Evolutionary conservation across 2,329 filamentous ascomycete genomes (phyloP).

Genomic region (Penicillium brasilianum): DNA sequence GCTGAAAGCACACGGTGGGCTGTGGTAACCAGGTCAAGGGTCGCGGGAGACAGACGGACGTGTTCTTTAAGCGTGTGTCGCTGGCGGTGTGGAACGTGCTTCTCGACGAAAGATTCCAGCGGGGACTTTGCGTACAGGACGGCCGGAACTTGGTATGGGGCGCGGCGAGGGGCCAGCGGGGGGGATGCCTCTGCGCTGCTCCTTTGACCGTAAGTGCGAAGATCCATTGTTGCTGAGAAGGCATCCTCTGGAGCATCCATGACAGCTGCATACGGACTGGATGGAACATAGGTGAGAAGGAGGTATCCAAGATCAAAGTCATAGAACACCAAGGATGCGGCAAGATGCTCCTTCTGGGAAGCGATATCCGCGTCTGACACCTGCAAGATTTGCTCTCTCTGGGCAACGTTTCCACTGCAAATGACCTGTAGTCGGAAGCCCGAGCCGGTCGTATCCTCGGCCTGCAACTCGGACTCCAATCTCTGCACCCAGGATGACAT

Average conservation of each 20-base stretch:
- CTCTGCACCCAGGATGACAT: slow-evolving; percentile 61
- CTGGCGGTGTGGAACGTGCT: slow-evolving; percentile 50
- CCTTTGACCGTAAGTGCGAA: slow-evolving; percentile 34
- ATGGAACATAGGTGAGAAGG: slow-evolving; percentile 56
- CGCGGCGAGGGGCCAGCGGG: slow-evolving; percentile 41
- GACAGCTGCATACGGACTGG: slow-evolving; percentile 56
- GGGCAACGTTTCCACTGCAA: slow-evolving; percentile 56
- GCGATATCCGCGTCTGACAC: slow-evolving; percentile 39
- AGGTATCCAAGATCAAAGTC: slow-evolving; percentile 64
- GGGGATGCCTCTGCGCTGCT: slow-evolving; percentile 29
- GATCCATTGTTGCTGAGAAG: slow-evolving; percentile 36
- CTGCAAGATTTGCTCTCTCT: slow-evolving; percentile 55
- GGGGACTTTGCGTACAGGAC: slow-evolving; percentile 47
- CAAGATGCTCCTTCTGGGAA: slow-evolving; percentile 43
- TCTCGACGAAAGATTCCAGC: slow-evolving; percentile 49
- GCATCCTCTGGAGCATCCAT: slow-evolving; percentile 55
- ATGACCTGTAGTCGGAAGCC: slow-evolving; percentile 62
- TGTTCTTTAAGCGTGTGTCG: slow-evolving; percentile 50
- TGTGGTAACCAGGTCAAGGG: slow-evolving; percentile 53
- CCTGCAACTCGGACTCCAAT: slow-evolving; percentile 62
- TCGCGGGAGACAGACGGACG: slow-evolving; percentile 54
- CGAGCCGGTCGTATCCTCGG: slow-evolving; percentile 57
- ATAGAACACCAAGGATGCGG: slow-evolving; percentile 58
- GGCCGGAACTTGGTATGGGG: slow-evolving; percentile 50
- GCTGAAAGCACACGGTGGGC: slow-evolving; percentile 54